Evolutionary conservation across 169 alveolate genomes (phyloP).

Genomic region (Eimeria brunetti): DNA sequence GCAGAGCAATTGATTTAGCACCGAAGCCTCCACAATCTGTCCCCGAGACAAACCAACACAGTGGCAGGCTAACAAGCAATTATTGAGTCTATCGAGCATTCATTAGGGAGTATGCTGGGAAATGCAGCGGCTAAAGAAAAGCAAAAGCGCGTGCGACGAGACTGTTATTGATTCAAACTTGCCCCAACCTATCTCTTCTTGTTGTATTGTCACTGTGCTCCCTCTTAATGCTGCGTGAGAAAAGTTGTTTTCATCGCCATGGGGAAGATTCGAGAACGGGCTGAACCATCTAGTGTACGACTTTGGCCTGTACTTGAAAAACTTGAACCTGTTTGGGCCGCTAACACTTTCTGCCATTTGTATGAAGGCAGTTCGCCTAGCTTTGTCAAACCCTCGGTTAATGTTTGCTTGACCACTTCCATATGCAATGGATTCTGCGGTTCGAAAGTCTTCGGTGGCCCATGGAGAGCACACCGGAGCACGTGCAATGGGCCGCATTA

Average conservation of each 20-base stretch:
- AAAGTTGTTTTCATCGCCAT: neutral
- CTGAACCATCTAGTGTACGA: neutral
- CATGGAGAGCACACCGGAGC: neutral
- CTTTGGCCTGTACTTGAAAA: constrained; percentile 13
- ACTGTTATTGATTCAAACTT: neutral
- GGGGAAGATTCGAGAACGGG: neutral
- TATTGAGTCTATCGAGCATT: neutral
- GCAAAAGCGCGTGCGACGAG: neutral
- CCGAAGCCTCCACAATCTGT: neutral
- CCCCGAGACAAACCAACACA: neutral
- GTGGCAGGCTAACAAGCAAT: neutral
- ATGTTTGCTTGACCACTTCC: neutral
- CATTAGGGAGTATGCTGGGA: neutral
- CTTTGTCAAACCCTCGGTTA: neutral
- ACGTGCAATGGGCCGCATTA: neutral
- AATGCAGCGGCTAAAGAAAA: neutral
- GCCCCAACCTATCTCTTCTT: constrained; percentile 3
- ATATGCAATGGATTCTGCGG: neutral
- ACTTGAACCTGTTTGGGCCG: constrained; percentile 12
- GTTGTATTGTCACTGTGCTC: neutral
- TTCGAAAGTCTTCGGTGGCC: neutral
- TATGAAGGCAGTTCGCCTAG: constrained; percentile 11
- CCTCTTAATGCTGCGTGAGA: neutral
- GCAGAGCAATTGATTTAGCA: constrained; percentile 64
- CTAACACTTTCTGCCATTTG: neutral